Conservation (phyloP, 257 asterid species). For the Capsicum chinense region DNA sequence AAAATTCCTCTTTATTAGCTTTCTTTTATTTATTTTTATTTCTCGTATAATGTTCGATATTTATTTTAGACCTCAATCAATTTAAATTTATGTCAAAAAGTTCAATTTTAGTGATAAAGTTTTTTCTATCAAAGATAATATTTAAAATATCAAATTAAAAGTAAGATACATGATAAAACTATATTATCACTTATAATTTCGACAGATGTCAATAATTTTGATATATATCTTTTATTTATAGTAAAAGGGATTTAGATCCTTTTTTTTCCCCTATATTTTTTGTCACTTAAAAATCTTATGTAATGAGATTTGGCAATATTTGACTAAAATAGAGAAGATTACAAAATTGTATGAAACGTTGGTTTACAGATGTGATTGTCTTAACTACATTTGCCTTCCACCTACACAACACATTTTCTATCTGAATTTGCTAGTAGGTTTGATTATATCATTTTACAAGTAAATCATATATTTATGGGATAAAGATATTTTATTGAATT, state of each 20-base stretch:
- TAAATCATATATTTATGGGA: neutral
- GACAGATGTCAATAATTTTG: neutral
- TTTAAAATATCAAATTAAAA: neutral
- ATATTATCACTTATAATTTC: neutral
- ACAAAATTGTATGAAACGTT: conserved; percentile 26
- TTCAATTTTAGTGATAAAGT: neutral
- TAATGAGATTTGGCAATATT: neutral
- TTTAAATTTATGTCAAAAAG: neutral
- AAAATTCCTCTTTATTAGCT: neutral
- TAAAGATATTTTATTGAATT: no score
- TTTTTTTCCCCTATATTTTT: neutral
- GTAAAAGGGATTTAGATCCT: neutral
- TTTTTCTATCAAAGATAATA: neutral
- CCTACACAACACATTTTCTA: conserved; percentile 7
- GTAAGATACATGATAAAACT: neutral
- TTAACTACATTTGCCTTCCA: neutral
- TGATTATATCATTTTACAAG: neutral
- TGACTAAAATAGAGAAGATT: conserved; percentile 24
- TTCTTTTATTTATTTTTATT: neutral
- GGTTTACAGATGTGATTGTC: neutral
- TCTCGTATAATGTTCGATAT: neutral
- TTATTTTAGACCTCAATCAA: neutral
- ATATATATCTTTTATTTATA: no score
- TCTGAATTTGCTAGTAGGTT: neutral
- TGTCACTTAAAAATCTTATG: conserved; percentile 2